Percentiles rank a stretch among this genome's conserved stretches.
Evolutionary conservation across 306 rosid species (phyloP).

Genomic region (Oemleria cerasiformis): DNA sequence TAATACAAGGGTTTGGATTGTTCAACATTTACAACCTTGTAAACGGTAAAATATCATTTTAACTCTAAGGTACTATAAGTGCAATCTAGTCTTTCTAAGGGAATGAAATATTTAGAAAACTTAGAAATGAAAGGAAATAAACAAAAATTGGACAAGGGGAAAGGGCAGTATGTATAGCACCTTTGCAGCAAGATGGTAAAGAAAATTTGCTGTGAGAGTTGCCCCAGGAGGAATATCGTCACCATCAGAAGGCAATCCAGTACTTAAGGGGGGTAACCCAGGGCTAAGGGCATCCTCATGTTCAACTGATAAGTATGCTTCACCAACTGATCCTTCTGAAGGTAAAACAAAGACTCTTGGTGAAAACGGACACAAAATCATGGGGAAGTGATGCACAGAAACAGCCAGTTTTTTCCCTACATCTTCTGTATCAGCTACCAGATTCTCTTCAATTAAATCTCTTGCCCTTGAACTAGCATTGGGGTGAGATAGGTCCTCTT

Average conservation of each 20-base stretch:
- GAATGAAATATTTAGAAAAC: background rate
- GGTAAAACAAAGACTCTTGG: constrained; percentile 96
- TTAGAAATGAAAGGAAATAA: background rate
- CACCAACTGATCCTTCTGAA: constrained; percentile 80
- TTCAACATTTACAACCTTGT: constrained; percentile 3
- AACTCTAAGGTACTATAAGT: background rate
- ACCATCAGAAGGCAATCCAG: constrained; percentile 67
- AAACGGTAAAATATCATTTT: background rate
- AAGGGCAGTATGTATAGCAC: constrained; percentile 38
- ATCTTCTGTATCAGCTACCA: constrained; percentile 43
- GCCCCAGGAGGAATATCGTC: constrained; percentile 90
- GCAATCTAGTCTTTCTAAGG: constrained; percentile 13
- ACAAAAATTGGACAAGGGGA: constrained; percentile 17
- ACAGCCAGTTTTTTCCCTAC: constrained; percentile 54
- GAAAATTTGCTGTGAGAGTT: constrained; percentile 84
- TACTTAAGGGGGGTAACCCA: constrained; percentile 82
- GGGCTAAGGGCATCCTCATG: constrained; percentile 75
- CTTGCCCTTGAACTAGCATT: constrained; percentile 64
- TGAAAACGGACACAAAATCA: constrained; percentile 80
- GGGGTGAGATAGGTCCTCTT: constrained; percentile 41
- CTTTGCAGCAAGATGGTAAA: constrained; percentile 89
- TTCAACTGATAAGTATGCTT: constrained; percentile 63
- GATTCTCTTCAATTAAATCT: constrained; percentile 40
- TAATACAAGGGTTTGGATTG: background rate
- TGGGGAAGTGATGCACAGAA: constrained; percentile 87